Evolutionary conservation across 176 grass and related monocot species (phyloP), one percentile per base, ranked within the genome.

Genomic region (Themeda triandra): DNA sequence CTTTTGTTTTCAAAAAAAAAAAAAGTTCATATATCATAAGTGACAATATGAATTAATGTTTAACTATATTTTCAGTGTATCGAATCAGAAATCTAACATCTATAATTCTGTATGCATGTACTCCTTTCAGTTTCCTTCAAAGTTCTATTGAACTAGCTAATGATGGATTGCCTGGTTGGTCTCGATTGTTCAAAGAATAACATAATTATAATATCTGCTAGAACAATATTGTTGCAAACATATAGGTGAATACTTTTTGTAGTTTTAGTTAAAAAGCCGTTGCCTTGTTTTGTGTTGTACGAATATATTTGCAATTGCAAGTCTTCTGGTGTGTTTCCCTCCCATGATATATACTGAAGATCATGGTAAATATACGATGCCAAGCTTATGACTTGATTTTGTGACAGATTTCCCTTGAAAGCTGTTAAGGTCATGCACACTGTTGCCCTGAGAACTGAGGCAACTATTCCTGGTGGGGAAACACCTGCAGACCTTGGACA

Each of bases 351-450:
- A 37, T 56, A 2, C 39, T 54, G 65, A 54, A 81, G 36, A 66
- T 71, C 35, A 48, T 1, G 28, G 19, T 23, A 63, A 24, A 73
- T 33, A 79, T 60, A 45, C 5, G 14, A 10, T 17, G 23, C 19
- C 71, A 63, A 80, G 40, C 75, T 63, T 80, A 31, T 82, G 27
- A 63, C 3, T 66, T 73, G 31, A 49, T 54, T 77, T 11, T 63
- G 8, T 80, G 36, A 74, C 79, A 99, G 96, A 90, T 96, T 90
- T 87, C 96, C 96, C 28, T 89, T 99, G 81, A 99, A 99, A 99
- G 93, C 96, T 87, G 96, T 99, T 74, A 99, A 99, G 83, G 96
- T 99, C 70, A 99, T 99, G 96, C 96, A 99, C 84, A 88, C 89
- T 12, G 96, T 99, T 73, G 89, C 93, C 41, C 87, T 99, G 66